These are phyloP conservation scores for Penicillium sp. DNA, from an alignment of 2,329 filamentous ascomycete genomes.

Conservation along the genomic window DNA sequence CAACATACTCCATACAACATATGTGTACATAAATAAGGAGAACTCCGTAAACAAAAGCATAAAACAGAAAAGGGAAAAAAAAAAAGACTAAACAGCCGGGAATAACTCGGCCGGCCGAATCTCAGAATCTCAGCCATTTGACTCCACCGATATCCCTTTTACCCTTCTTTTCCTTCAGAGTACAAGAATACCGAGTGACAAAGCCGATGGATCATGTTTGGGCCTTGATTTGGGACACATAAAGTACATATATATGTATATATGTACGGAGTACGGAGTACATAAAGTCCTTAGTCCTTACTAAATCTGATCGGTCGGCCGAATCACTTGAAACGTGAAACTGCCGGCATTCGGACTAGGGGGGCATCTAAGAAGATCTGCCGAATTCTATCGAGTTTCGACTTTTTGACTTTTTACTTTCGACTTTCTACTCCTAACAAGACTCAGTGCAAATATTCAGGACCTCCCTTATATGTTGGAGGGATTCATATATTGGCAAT, in stretches of 20 bases:
- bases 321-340: neutral
- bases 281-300: too few relatives aligned
- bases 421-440: neutral
- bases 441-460: neutral
- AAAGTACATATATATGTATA: neutral
- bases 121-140: too few relatives aligned
- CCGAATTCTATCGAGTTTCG: neutral
- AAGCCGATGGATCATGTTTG: neutral
- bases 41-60: neutral
- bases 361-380: neutral
- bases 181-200: too few relatives aligned
- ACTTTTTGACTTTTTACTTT: neutral
- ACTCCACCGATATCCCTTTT: too few relatives aligned
- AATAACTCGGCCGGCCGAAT: conserved; percentile 2
- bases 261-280: too few relatives aligned
- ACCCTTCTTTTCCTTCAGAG: too few relatives aligned
- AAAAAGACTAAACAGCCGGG: neutral
- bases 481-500: neutral
- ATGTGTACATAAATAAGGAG: too few relatives aligned
- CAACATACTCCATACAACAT: too few relatives aligned
- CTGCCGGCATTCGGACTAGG: neutral
- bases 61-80: neutral
- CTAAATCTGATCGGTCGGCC: neutral
- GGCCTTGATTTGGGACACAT: neutral
- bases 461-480: neutral